Conservation (phyloP, 192 early-diverging fungal genomes). For the Coemansia sp. region DNA sequence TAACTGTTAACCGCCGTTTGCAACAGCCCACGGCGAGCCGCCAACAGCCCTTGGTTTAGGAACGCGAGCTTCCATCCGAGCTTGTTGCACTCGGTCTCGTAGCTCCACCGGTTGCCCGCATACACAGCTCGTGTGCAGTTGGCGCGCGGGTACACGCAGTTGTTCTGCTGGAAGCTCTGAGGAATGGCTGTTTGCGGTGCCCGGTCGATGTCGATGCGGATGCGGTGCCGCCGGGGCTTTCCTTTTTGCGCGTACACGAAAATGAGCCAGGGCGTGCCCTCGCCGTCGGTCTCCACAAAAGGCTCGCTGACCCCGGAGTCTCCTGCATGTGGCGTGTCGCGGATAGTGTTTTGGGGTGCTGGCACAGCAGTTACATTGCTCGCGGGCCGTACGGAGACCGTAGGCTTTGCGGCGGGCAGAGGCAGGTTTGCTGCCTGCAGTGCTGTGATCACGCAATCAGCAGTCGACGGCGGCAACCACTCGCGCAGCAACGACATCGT, state of each 20-base stretch:
- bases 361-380: neutral
- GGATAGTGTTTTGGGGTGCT: neutral
- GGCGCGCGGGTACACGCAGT: slow-evolving; percentile 85
- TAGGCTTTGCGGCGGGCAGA: neutral
- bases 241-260: slow-evolving; percentile 61
- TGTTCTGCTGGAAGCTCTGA: slow-evolving; percentile 64
- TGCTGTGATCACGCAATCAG: slow-evolving; percentile 44
- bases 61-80: slow-evolving; percentile 83
- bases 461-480: slow-evolving; percentile 38
- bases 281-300: slow-evolving; percentile 20
- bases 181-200: slow-evolving; percentile 48
- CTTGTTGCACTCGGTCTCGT: slow-evolving; percentile 83
- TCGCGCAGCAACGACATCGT: slow-evolving; percentile 37
- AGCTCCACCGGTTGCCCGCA: slow-evolving; percentile 79
- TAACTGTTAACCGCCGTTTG: slow-evolving; percentile 84
- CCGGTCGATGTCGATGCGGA: slow-evolving; percentile 73
- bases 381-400: too few relatives aligned
- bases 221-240: slow-evolving; percentile 57
- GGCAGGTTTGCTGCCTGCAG: slow-evolving; percentile 36
- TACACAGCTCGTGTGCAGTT: slow-evolving; percentile 62
- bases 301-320: slow-evolving; percentile 19
- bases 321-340: neutral
- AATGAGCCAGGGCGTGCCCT: slow-evolving; percentile 38
- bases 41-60: slow-evolving; percentile 66
- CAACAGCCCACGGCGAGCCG: slow-evolving; percentile 71